Conservation (phyloP, 2,329 filamentous ascomycete genomes). For the Tothia fuscella region DNA sequence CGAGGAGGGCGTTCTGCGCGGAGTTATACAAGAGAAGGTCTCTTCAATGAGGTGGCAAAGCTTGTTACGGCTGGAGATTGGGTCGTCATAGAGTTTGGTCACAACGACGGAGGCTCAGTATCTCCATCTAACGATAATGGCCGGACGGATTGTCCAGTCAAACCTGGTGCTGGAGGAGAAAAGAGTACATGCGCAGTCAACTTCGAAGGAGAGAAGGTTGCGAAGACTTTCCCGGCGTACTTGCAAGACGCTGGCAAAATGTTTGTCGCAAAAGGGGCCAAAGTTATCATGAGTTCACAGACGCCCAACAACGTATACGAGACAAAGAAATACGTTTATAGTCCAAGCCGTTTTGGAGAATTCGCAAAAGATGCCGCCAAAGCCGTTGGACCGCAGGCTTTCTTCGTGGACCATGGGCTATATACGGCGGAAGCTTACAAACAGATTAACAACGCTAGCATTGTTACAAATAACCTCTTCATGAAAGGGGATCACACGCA, state of each 20-base stretch:
- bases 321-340: slow-evolving; percentile 38
- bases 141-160: slow-evolving; percentile 46
- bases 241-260: slow-evolving; percentile 43
- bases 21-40: slow-evolving; percentile 54
- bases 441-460: slow-evolving; percentile 35
- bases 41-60: slow-evolving; percentile 46
- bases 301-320: slow-evolving; percentile 56
- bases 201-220: slow-evolving; percentile 41
- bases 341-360: slow-evolving; percentile 41
- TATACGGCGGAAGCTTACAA: slow-evolving; percentile 44
- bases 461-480: slow-evolving; percentile 41
- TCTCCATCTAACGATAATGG: slow-evolving; percentile 49
- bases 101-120: slow-evolving; percentile 56
- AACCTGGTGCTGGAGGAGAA: slow-evolving; percentile 42
- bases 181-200: slow-evolving; percentile 36
- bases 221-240: slow-evolving; percentile 49
- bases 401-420: slow-evolving; percentile 48
- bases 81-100: slow-evolving; percentile 60
- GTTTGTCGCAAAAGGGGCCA: slow-evolving; percentile 45
- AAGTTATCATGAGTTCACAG: slow-evolving; percentile 45
- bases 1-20: slow-evolving; percentile 54
- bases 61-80: slow-evolving; percentile 47
- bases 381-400: slow-evolving; percentile 31
- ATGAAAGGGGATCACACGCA: slow-evolving; percentile 51
- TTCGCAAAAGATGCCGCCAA: slow-evolving; percentile 40